Evolutionary conservation across 1,284 basidiomycete genomes (phyloP), one percentile per base, ranked within the genome.

Genomic region (Agaricales sp.): DNA sequence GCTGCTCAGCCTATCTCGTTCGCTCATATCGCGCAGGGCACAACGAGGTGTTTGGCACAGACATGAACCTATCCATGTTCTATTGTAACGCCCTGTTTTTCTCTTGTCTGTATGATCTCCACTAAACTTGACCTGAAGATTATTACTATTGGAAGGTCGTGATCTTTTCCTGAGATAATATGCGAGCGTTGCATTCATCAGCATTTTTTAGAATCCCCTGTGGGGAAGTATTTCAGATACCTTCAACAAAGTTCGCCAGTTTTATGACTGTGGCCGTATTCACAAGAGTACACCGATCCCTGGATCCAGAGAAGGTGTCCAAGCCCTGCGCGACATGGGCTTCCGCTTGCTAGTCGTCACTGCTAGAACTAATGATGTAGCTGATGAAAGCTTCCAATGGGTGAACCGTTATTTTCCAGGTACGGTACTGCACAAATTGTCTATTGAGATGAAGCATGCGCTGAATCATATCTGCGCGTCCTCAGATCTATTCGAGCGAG

Each of bases 311-410:
- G 77, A 86, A 55, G 80, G 76, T 12, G 60, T 79, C 25, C 63
- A 72, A 54, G 62, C 68, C 38, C 69, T 91, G 20, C 75, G 73
- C 49, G 66, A 73, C 48, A 63, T 82, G 67, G 87, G 86, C 1
- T 87, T 77, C 63, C 71, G 73, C 48, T 69, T 86, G 45, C 67
- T 88, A 51, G 78, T 92, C 52, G 78, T 92, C 47, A 92, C 88
- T 2, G 87, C 88, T 25, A 71, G 88, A 53, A 70, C 72, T 26
- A 69, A 74, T 50, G 69, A 74, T 35, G 67, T 78, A 51, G 71
- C 78, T 22, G 75, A 78, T 47, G 67, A 74, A 35, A 87, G 79
- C 47, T 78, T 80, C 69, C 64, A 68, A 43, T 91, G 87, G 87
- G 63, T 84, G 4, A 70, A 79, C 38, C 66, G 71, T 50, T 70